A percentile compares a stretch with the other conserved stretches of the same genome.
Conservation (phyloP, 1,284 basidiomycete genomes). For the Ganoderma leucocontextum region DNA sequence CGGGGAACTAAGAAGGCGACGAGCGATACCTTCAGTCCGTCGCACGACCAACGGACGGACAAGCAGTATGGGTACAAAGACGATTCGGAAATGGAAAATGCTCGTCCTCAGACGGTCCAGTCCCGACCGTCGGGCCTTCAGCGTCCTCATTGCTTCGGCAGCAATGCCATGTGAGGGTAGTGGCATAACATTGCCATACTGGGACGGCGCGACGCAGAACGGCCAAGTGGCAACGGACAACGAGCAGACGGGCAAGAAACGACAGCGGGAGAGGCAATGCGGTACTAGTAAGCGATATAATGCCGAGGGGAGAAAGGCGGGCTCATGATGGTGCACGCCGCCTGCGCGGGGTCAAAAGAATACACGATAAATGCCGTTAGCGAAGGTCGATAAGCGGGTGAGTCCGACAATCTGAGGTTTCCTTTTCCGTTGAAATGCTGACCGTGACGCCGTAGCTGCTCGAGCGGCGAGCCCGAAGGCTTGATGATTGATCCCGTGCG, state of each 20-base stretch:
- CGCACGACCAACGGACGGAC: slow-evolving; percentile 6
- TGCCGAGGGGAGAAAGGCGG: background rate
- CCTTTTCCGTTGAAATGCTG: slow-evolving; percentile 1
- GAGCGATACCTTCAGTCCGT: slow-evolving; percentile 29
- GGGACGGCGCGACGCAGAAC: background rate
- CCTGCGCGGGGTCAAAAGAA: slow-evolving; percentile 30
- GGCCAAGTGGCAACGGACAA: background rate
- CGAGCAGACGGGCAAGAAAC: background rate
- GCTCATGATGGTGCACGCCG: slow-evolving; percentile 9
- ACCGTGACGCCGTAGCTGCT: background rate
- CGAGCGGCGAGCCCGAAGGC: slow-evolving; percentile 12
- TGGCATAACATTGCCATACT: background rate
- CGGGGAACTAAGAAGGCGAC: slow-evolving; percentile 29
- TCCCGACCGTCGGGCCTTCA: slow-evolving; percentile 19
- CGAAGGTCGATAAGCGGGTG: slow-evolving; percentile 1
- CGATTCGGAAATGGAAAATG: slow-evolving; percentile 10
- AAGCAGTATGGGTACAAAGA: background rate
- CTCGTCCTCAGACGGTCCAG: slow-evolving; percentile 15
- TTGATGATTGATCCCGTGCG: slow-evolving; percentile 16
- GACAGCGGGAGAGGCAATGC: background rate
- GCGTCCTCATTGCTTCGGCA: background rate
- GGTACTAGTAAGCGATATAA: slow-evolving; percentile 26
- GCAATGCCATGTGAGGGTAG: background rate
- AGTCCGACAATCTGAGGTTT: background rate
- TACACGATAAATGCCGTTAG: slow-evolving; percentile 34